Evolutionary conservation across 225 moss, liverwort and hornwort species (phyloP).

Genomic region (Physcomitrium patens): DNA sequence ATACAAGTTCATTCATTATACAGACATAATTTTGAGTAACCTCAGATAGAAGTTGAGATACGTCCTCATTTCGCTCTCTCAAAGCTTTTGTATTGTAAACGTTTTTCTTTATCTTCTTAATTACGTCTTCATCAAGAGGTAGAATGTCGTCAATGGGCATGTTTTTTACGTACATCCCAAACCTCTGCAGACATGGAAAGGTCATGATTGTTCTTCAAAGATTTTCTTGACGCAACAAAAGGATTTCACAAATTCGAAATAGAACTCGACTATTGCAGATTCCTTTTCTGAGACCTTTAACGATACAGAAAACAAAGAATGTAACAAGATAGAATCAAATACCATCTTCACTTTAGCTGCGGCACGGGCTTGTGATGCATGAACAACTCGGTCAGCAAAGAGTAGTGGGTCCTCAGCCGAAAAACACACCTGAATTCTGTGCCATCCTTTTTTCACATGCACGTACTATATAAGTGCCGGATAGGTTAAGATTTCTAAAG

Average conservation of each 20-base stretch:
- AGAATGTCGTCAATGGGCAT: conserved; percentile 28
- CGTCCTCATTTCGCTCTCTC: conserved; percentile 63
- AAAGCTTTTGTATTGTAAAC: conserved; percentile 56
- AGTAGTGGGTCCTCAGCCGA: conserved; percentile 62
- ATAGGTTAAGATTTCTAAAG: not conserved
- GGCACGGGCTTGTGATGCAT: conserved; percentile 51
- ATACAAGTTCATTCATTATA: conserved; percentile 69
- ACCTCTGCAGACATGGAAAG: conserved; percentile 10
- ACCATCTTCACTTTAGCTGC: conserved; percentile 67
- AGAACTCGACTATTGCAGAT: too few relatives aligned
- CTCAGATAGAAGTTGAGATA: conserved; percentile 56
- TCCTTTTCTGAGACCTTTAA: too few relatives aligned
- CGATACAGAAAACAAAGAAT: too few relatives aligned
- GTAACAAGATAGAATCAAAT: not conserved
- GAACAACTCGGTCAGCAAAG: conserved; percentile 62
- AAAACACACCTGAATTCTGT: conserved; percentile 79
- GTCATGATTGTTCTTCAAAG: not conserved
- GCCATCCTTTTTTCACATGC: conserved; percentile 29
- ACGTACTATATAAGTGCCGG: conserved; percentile 26
- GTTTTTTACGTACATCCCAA: conserved; percentile 29
- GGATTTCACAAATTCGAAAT: too few relatives aligned
- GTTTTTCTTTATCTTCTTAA: conserved; percentile 49
- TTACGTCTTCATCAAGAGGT: conserved; percentile 24
- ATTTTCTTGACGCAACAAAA: not conserved
- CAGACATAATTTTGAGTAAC: conserved; percentile 60